phyloP scores from a whole-genome alignment of 768 basidiomycete genomes.

The Fibroporia radiculosa region DNA sequence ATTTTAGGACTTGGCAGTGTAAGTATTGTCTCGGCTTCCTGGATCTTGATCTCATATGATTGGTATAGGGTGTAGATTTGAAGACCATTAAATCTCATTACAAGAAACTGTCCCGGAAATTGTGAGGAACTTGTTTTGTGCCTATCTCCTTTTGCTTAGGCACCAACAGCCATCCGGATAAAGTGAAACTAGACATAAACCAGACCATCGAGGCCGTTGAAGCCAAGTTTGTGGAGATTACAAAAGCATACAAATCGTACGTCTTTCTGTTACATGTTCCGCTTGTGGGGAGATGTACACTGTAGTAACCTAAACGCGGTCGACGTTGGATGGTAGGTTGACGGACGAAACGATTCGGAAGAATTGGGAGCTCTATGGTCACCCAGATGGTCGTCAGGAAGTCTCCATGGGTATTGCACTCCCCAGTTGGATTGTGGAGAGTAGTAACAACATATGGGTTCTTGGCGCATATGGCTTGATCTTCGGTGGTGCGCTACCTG shows the following conservation, averaged over 20 bases:
- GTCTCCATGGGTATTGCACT: constrained; percentile 92
- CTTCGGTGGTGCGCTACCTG: constrained; percentile 84
- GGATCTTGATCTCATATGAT: background rate
- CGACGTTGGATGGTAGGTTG: constrained; percentile 38
- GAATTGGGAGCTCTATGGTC: constrained; percentile 83
- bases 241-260: constrained; percentile 95
- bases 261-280: constrained; percentile 18
- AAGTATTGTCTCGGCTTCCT: background rate
- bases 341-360: constrained; percentile 90
- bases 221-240: constrained; percentile 82
- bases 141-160: background rate
- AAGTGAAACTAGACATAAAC: constrained; percentile 77
- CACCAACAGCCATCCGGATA: constrained; percentile 82
- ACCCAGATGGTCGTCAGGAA: constrained; percentile 96
- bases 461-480: constrained; percentile 79
- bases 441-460: constrained; percentile 87
- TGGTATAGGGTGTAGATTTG: constrained; percentile 51
- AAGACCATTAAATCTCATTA: constrained; percentile 95
- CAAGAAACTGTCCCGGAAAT: constrained; percentile 84
- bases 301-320: background rate
- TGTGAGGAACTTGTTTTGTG: constrained; percentile 41
- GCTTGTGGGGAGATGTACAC: background rate
- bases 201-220: constrained; percentile 83
- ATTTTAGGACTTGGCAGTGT: constrained; percentile 77
- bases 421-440: constrained; percentile 88